Percentiles rank a stretch among this genome's conserved stretches.
Evolutionary conservation across 495 filamentous ascomycete species (phyloP).

Genomic region (Annulohypoxylon bovei): DNA sequence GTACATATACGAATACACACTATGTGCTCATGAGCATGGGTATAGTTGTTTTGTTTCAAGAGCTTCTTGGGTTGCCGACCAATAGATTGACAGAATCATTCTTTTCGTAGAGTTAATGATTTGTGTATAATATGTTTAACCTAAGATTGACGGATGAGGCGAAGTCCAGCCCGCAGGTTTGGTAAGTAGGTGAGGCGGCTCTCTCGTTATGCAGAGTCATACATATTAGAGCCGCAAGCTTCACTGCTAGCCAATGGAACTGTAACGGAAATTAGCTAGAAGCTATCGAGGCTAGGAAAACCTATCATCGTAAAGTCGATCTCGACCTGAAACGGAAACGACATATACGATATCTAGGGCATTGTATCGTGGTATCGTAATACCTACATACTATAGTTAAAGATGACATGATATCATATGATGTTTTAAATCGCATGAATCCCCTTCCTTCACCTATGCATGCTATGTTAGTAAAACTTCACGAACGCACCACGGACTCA

Average conservation of each 20-base stretch:
- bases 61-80: background rate
- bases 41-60: conserved; percentile 20
- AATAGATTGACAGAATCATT: conserved; percentile 1
- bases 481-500: background rate
- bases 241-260: conserved; percentile 34
- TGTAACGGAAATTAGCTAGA: conserved; percentile 22
- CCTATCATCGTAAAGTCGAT: conserved; percentile 7
- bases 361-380: background rate
- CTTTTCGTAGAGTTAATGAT: conserved; percentile 7
- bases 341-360: background rate
- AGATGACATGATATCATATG: conserved; percentile 4
- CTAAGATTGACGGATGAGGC: conserved; percentile 41
- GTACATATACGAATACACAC: background rate
- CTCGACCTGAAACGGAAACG: conserved; percentile 37
- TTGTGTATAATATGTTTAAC: background rate
- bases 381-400: background rate
- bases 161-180: conserved; percentile 6
- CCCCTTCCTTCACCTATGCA: background rate
- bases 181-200: conserved; percentile 13
- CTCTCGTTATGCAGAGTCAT: conserved; percentile 17
- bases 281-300: conserved; percentile 8
- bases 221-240: conserved; percentile 1
- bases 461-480: background rate
- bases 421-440: background rate
- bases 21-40: background rate